Evolutionary conservation across 257 asterid species (phyloP).

Genomic region (Plantago major): DNA sequence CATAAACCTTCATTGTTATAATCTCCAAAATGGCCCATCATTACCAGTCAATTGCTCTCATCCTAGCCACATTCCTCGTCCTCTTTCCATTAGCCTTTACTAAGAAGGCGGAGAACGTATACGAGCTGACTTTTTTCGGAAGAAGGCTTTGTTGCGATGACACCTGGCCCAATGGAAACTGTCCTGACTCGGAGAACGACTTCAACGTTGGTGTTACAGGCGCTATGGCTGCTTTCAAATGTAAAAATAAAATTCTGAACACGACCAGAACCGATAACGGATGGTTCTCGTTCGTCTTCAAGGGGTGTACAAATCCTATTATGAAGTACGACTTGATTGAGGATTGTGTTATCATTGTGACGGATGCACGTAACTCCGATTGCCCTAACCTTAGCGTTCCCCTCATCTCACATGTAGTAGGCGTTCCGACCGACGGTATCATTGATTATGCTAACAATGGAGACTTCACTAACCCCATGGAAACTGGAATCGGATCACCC

Average conservation of each 20-base stretch:
- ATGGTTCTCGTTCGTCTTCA: neutral
- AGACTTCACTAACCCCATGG: neutral
- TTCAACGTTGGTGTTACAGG: constrained; percentile 6
- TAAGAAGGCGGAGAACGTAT: neutral
- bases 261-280: neutral
- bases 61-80: neutral
- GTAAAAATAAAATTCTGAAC: neutral
- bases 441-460: constrained; percentile 6
- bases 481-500: too few relatives aligned
- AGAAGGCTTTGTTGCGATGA: constrained; percentile 2
- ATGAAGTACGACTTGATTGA: constrained; percentile 7
- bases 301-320: neutral
- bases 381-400: neutral
- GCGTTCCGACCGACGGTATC: neutral
- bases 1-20: neutral
- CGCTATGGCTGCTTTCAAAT: neutral
- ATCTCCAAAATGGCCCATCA: constrained; percentile 1
- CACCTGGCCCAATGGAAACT: neutral
- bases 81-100: neutral
- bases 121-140: neutral
- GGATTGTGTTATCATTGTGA: neutral
- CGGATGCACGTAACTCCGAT: neutral
- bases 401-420: neutral
- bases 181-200: constrained; percentile 6
- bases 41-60: neutral